phyloP scores from a whole-genome alignment of 1,284 basidiomycete species.

The Sanghuangporus baumii region DNA sequence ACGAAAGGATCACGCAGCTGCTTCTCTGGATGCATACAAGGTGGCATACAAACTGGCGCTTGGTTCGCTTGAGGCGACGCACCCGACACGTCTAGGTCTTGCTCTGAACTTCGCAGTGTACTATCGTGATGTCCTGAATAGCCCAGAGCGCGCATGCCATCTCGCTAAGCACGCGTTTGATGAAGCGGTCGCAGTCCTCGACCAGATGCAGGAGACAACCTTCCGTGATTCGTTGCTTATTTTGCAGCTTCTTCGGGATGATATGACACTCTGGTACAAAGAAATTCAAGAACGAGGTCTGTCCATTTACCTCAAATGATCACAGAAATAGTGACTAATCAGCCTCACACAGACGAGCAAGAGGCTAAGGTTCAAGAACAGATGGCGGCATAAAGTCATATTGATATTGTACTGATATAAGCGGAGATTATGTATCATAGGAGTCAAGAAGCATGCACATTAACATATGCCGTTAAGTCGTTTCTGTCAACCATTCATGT shows the following conservation, averaged over 20 bases:
- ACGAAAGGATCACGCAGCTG: slow-evolving; percentile 43
- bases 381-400: no score
- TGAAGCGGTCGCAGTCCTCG: slow-evolving; percentile 51
- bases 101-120: slow-evolving; percentile 97
- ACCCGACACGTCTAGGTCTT: slow-evolving; percentile 78
- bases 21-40: slow-evolving; percentile 60
- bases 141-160: slow-evolving; percentile 88
- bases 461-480: not conserved
- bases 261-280: slow-evolving; percentile 57
- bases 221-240: slow-evolving; percentile 63
- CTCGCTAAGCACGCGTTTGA: slow-evolving; percentile 76
- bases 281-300: slow-evolving; percentile 39
- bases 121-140: slow-evolving; percentile 93
- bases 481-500: not conserved
- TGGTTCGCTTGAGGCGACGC: slow-evolving; percentile 49
- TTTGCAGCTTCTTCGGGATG: slow-evolving; percentile 57
- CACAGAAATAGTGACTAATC: not conserved
- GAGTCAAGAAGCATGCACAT: not conserved
- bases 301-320: not conserved
- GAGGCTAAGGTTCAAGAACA: no score
- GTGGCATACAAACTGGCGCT: slow-evolving; percentile 61
- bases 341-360: no score
- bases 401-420: no score
- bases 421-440: no score
- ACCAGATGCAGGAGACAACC: slow-evolving; percentile 35